Conservation (phyloP, 768 basidiomycete genomes). For the Russula abietina region DNA sequence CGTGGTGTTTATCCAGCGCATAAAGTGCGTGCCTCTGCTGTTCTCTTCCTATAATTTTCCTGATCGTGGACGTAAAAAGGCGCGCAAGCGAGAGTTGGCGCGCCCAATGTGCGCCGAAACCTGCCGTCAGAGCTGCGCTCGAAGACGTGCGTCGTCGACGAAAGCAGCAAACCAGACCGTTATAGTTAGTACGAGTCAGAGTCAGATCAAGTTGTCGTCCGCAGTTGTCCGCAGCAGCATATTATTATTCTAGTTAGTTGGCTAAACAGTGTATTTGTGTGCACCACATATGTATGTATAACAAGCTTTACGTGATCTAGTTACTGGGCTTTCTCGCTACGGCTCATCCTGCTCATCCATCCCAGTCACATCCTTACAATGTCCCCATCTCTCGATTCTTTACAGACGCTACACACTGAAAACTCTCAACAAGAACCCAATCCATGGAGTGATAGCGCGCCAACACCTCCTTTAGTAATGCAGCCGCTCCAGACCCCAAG, state of each 20-base stretch:
- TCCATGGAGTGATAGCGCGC: slow-evolving; percentile 18
- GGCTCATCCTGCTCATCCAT: no score
- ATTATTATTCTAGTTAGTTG: neutral
- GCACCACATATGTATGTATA: neutral
- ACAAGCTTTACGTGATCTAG: slow-evolving; percentile 10
- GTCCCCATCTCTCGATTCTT: neutral
- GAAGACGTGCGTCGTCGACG: slow-evolving; percentile 53
- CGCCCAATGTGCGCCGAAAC: slow-evolving; percentile 52
- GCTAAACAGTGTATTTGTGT: neutral
- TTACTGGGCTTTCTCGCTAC: neutral
- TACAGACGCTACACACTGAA: slow-evolving; percentile 1
- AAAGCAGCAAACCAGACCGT: slow-evolving; percentile 1
- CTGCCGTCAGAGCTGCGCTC: slow-evolving; percentile 57
- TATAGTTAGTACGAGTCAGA: neutral
- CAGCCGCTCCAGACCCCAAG: slow-evolving; percentile 5
- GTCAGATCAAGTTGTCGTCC: neutral
- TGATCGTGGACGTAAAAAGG: slow-evolving; percentile 35
- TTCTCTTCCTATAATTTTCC: neutral
- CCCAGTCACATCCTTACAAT: neutral
- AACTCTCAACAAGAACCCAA: neutral
- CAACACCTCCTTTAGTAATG: slow-evolving; percentile 1
- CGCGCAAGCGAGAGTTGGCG: slow-evolving; percentile 59
- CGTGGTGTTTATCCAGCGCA: slow-evolving; percentile 59
- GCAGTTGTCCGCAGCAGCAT: neutral
- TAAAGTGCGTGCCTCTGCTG: slow-evolving; percentile 42